Evolutionary conservation across 306 rosid species (phyloP).

Genomic region (Sechiopsis laciniata): DNA sequence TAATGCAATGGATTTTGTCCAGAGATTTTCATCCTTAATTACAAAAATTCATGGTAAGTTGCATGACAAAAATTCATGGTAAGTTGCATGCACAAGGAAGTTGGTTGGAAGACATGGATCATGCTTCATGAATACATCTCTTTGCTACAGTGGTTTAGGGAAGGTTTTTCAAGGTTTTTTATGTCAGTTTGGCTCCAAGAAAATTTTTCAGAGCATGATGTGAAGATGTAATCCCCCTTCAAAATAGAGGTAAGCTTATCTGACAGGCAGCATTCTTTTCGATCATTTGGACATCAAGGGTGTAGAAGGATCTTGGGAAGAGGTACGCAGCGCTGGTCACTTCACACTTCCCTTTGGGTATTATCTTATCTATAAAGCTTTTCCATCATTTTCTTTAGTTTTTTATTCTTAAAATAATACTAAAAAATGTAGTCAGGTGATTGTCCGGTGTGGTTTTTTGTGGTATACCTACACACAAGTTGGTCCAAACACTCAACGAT

Average conservation of each 20-base stretch:
- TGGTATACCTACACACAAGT: too few relatives aligned
- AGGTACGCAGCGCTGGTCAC: not conserved
- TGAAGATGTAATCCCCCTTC: not conserved
- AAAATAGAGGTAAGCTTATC: not conserved
- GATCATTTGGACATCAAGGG: not conserved
- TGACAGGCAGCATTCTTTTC: not conserved
- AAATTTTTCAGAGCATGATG: not conserved
- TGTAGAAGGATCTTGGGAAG: conserved; percentile 8
- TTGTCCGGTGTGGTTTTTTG: too few relatives aligned
- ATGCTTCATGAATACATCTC: not conserved
- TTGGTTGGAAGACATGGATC: not conserved
- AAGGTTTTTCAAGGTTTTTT: not conserved
- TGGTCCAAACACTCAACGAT: too few relatives aligned
- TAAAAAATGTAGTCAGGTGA: too few relatives aligned
- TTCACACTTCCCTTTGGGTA: conserved; percentile 1
- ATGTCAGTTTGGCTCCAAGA: not conserved
- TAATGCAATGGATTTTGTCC: not conserved
- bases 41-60: not conserved
- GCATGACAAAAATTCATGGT: not conserved
- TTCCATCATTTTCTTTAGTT: not conserved
- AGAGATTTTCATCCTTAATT: not conserved
- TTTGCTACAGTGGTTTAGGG: not conserved
- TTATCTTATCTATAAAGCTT: not conserved
- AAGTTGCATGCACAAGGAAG: not conserved
- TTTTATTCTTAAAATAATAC: not conserved